These are phyloP conservation scores for Clonostachys rhizophaga DNA, from an alignment of 2,329 filamentous ascomycete genomes.

Conservation along the genomic window DNA sequence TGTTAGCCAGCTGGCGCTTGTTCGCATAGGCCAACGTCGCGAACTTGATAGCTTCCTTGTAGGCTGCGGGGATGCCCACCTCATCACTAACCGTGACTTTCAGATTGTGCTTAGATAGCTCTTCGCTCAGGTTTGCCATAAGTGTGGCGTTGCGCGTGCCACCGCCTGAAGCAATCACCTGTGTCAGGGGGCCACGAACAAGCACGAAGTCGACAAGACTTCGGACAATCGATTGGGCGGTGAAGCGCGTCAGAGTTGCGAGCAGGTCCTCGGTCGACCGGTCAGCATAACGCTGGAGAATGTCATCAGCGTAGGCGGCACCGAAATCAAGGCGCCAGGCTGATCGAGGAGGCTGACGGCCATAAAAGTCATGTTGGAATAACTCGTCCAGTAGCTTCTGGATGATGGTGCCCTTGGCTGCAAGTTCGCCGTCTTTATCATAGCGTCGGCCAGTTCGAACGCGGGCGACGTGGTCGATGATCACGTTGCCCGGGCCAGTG, in stretches of 20 bases:
- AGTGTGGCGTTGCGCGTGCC: slow-evolving; percentile 15
- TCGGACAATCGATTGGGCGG: slow-evolving; percentile 8
- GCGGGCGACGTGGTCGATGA: slow-evolving; percentile 19
- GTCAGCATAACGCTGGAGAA: slow-evolving; percentile 2
- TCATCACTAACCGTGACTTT: slow-evolving; percentile 14
- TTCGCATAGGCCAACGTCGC: slow-evolving; percentile 18
- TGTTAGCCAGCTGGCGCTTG: slow-evolving; percentile 16
- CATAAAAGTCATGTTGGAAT: slow-evolving; percentile 14
- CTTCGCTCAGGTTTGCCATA: slow-evolving; percentile 10
- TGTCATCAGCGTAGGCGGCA: slow-evolving; percentile 12
- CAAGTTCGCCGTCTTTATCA: slow-evolving; percentile 17
- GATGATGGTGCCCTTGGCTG: slow-evolving; percentile 12
- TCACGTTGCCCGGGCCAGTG: slow-evolving; percentile 19
- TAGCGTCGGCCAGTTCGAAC: slow-evolving; percentile 12
- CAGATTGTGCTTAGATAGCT: slow-evolving; percentile 8
- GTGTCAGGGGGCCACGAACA: slow-evolving; percentile 7
- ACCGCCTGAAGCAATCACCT: slow-evolving; percentile 16
- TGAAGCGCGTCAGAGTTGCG: background rate
- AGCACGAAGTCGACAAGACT: slow-evolving; percentile 15
- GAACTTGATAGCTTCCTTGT: slow-evolving; percentile 23
- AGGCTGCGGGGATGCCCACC: slow-evolving; percentile 17
- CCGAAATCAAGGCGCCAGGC: slow-evolving; percentile 20
- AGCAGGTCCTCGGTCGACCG: background rate
- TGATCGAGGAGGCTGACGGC: slow-evolving; percentile 15
- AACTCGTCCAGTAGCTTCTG: slow-evolving; percentile 10